Percentiles rank a stretch among this genome's conserved stretches.
These are phyloP conservation scores for Penicillium waksmanii DNA, from an alignment of 495 filamentous ascomycete species.

Conservation along the genomic window DNA sequence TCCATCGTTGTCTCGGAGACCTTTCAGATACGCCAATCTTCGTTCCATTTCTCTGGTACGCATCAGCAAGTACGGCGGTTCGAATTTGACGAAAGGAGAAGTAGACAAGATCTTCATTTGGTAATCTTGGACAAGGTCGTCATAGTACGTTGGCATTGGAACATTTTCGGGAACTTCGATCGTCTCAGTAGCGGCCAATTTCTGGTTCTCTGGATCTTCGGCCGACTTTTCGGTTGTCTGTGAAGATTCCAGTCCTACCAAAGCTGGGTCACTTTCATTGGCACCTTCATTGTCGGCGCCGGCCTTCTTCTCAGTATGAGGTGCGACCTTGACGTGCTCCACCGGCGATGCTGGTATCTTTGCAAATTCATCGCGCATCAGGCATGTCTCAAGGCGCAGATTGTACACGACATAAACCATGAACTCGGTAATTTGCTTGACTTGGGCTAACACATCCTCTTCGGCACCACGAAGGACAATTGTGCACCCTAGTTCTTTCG, in stretches of 20 bases:
- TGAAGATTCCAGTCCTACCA: slow-evolving; percentile 6
- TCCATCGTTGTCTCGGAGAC: slow-evolving; percentile 76
- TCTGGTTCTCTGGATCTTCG: slow-evolving; percentile 23
- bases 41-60: slow-evolving; percentile 88
- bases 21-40: slow-evolving; percentile 75
- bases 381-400: slow-evolving; percentile 89
- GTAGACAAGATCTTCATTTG: slow-evolving; percentile 92
- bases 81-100: slow-evolving; percentile 94
- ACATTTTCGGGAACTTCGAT: slow-evolving; percentile 77
- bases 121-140: slow-evolving; percentile 91
- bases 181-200: slow-evolving; percentile 41
- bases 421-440: slow-evolving; percentile 96
- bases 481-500: slow-evolving; percentile 92
- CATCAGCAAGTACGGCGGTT: slow-evolving; percentile 90
- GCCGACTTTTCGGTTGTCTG: slow-evolving; percentile 25
- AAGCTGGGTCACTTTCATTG: slow-evolving; percentile 1
- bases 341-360: slow-evolving; percentile 71
- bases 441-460: slow-evolving; percentile 66
- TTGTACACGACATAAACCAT: slow-evolving; percentile 99
- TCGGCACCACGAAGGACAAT: slow-evolving; percentile 89
- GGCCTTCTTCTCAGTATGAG: slow-evolving; percentile 13
- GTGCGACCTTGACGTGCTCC: slow-evolving; percentile 27
- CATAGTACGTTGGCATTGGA: slow-evolving; percentile 89
- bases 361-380: slow-evolving; percentile 96
- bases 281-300: not conserved